These are phyloP conservation scores for Coccomyxa subellipsoidea DNA, from an alignment of 163 green algal species.

Conservation along the genomic window DNA sequence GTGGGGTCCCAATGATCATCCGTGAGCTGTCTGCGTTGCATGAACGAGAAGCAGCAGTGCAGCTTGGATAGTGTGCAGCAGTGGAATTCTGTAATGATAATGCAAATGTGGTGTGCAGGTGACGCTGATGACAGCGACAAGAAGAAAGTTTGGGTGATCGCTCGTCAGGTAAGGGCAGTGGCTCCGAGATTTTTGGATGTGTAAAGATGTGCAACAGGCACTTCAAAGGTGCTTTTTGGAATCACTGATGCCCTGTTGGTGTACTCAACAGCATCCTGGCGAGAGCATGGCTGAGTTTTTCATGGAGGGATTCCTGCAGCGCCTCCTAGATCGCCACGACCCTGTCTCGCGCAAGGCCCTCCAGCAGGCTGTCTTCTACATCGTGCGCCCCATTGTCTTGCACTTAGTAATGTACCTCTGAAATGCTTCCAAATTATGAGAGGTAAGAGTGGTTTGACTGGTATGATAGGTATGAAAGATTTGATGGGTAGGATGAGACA, in stretches of 20 bases:
- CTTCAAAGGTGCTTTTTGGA: background rate
- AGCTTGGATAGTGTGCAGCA: too few relatives aligned
- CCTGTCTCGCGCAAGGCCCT: background rate
- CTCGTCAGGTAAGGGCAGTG: background rate
- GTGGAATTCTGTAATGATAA: too few relatives aligned
- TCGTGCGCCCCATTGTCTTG: background rate
- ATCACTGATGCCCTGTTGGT: constrained; percentile 33
- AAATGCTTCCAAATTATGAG: too few relatives aligned
- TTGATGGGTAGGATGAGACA: too few relatives aligned
- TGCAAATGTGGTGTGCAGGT: background rate
- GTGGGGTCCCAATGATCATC: background rate
- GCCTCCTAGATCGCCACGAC: constrained; percentile 22
- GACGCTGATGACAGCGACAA: constrained; percentile 3
- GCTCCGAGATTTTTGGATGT: background rate
- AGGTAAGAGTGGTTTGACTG: too few relatives aligned
- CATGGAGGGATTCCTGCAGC: constrained; percentile 23
- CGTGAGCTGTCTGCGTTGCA: too few relatives aligned
- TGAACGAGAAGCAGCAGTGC: too few relatives aligned
- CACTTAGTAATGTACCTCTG: too few relatives aligned
- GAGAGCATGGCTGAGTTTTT: constrained; percentile 72
- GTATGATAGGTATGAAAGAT: too few relatives aligned
- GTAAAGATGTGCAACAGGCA: background rate
- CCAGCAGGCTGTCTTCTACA: constrained; percentile 3
- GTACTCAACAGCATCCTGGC: constrained; percentile 85
- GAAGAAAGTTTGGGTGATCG: constrained; percentile 48